Evolutionary conservation across 352 stramenopile species (phyloP).

Genomic region (Aphanomyces astaci): DNA sequence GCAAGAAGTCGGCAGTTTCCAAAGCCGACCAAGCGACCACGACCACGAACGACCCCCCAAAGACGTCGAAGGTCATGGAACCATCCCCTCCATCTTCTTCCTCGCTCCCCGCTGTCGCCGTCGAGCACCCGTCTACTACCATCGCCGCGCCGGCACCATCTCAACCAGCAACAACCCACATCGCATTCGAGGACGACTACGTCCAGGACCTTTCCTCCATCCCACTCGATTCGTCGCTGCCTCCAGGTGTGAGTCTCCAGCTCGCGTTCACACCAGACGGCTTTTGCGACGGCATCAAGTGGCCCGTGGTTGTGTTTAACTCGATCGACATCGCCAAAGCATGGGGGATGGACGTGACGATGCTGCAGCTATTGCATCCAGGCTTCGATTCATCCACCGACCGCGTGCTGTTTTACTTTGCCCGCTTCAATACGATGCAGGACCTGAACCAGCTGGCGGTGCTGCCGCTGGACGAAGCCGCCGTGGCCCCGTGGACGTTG

Average conservation of each 20-base stretch:
- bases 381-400: neutral
- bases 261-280: neutral
- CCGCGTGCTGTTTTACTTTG: neutral
- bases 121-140: too few species aligned
- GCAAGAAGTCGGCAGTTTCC: too few species aligned
- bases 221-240: neutral
- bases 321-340: neutral
- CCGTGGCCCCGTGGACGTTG: neutral
- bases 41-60: neutral
- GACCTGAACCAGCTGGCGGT: neutral
- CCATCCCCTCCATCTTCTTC: neutral
- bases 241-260: neutral
- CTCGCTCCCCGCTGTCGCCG: too few species aligned
- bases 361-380: neutral
- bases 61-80: neutral
- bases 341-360: neutral
- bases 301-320: neutral
- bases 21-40: too few species aligned
- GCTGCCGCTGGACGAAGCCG: neutral
- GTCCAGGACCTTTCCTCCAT: neutral
- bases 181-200: neutral
- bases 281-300: neutral
- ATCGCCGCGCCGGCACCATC: neutral
- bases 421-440: neutral
- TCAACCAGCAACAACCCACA: neutral